phyloP scores from a whole-genome alignment of 441 rosid genomes.

The Jatropha multifida region DNA sequence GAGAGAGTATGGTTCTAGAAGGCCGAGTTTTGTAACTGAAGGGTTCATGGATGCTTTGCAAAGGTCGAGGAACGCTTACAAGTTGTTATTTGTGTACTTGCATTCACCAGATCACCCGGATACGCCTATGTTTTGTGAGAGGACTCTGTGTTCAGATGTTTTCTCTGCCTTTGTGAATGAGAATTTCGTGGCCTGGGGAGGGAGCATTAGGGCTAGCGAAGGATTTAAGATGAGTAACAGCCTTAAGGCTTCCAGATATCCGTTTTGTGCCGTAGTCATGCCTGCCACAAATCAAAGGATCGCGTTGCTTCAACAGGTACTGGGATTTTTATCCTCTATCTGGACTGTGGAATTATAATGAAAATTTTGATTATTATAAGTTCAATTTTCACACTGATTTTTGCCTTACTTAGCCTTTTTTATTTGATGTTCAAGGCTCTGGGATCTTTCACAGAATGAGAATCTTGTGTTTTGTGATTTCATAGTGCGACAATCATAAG shows the following conservation, averaged over 20 bases:
- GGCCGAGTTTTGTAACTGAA: slow-evolving; percentile 75
- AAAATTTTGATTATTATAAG: background rate
- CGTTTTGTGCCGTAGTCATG: slow-evolving; percentile 96
- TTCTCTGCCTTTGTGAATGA: slow-evolving; percentile 72
- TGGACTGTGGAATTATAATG: background rate
- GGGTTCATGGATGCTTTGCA: slow-evolving; percentile 95
- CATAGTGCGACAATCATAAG: background rate
- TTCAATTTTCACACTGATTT: background rate
- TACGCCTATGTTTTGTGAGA: slow-evolving; percentile 66
- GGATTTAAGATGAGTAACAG: slow-evolving; percentile 99
- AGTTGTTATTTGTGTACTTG: slow-evolving; percentile 84
- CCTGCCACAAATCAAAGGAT: slow-evolving; percentile 91
- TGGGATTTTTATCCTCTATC: background rate
- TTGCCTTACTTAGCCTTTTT: background rate
- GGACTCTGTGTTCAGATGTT: slow-evolving; percentile 65
- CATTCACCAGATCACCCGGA: slow-evolving; percentile 98
- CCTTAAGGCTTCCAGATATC: slow-evolving; percentile 90
- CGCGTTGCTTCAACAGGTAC: slow-evolving; percentile 90
- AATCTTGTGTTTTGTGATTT: background rate
- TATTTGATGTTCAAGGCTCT: background rate
- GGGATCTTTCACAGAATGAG: background rate
- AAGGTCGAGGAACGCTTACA: slow-evolving; percentile 67
- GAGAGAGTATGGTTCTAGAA: slow-evolving; percentile 61
- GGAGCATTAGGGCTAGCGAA: slow-evolving; percentile 87
- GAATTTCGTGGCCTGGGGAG: slow-evolving; percentile 96